These are phyloP conservation scores for Podosphaera xanthii DNA, from an alignment of 2,329 filamentous ascomycete species.

Conservation along the genomic window DNA sequence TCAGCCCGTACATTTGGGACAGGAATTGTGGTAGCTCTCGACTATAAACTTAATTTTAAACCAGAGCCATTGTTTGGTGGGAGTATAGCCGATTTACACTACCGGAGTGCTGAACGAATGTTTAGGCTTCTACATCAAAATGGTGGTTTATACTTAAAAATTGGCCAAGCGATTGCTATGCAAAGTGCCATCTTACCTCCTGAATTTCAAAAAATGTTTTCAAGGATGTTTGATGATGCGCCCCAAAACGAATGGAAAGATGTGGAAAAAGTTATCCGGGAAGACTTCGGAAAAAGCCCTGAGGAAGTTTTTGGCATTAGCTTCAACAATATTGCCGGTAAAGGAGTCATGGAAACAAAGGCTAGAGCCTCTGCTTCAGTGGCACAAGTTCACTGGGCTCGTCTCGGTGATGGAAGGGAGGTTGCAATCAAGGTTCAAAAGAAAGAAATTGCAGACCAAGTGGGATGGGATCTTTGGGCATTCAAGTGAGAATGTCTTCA, in stretches of 20 bases:
- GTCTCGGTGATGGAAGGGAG: constrained; percentile 64
- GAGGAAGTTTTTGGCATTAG: constrained; percentile 88
- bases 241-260: constrained; percentile 79
- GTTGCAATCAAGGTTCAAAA: constrained; percentile 96
- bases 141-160: constrained; percentile 89
- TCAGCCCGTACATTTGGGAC: constrained; percentile 61
- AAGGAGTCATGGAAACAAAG: constrained; percentile 46
- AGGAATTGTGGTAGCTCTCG: constrained; percentile 59
- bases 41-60: constrained; percentile 95
- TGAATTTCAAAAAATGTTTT: constrained; percentile 91
- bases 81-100: constrained; percentile 55
- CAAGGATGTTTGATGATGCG: constrained; percentile 91
- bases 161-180: constrained; percentile 96
- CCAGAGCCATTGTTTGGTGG: constrained; percentile 51
- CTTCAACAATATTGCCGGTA: constrained; percentile 42
- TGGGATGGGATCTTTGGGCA: constrained; percentile 75
- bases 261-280: constrained; percentile 60
- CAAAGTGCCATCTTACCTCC: constrained; percentile 83
- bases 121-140: constrained; percentile 66
- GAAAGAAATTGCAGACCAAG: constrained; percentile 72
- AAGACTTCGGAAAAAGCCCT: constrained; percentile 69
- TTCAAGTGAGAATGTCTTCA: constrained; percentile 4
- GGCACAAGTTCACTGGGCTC: constrained; percentile 90
- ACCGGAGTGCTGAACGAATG: constrained; percentile 60
- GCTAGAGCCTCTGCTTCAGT: constrained; percentile 59